A percentile compares a stretch with the other conserved stretches of the same genome.
Conservation (phyloP, 2,329 filamentous ascomycete species). For the Fusarium denticulatum region DNA sequence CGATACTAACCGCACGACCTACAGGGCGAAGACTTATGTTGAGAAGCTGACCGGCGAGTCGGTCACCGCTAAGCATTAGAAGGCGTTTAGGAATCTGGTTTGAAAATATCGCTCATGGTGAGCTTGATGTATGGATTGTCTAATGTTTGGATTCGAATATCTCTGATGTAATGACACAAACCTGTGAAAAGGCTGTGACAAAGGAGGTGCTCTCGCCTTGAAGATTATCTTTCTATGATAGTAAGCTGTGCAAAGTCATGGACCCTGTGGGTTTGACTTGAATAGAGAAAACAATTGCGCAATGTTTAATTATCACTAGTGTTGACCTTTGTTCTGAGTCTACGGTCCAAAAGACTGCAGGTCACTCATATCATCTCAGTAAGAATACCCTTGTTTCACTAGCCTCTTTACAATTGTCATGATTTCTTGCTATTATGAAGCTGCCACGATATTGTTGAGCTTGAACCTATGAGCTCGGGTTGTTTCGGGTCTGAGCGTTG, state of each 20-base stretch:
- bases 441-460: not conserved
- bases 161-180: constrained; percentile 20
- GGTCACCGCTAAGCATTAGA: constrained; percentile 75
- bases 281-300: constrained; percentile 34
- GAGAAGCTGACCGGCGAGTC: constrained; percentile 72
- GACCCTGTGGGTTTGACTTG: constrained; percentile 13
- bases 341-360: not conserved
- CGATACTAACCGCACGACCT: constrained; percentile 31
- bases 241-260: constrained; percentile 22
- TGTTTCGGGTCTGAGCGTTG: not conserved
- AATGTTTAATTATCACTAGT: not conserved
- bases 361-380: not conserved
- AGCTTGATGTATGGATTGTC: constrained; percentile 30
- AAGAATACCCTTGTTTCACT: not conserved
- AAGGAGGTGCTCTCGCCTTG: constrained; percentile 18
- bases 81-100: constrained; percentile 46
- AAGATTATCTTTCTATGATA: constrained; percentile 24
- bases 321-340: not conserved
- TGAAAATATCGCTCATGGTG: constrained; percentile 29
- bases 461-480: not conserved
- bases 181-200: constrained; percentile 3
- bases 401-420: not conserved
- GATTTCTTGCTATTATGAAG: not conserved
- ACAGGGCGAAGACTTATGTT: constrained; percentile 73
- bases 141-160: constrained; percentile 33